Evolutionary conservation across 306 rosid species (phyloP).

Genomic region (Inga laurina): DNA sequence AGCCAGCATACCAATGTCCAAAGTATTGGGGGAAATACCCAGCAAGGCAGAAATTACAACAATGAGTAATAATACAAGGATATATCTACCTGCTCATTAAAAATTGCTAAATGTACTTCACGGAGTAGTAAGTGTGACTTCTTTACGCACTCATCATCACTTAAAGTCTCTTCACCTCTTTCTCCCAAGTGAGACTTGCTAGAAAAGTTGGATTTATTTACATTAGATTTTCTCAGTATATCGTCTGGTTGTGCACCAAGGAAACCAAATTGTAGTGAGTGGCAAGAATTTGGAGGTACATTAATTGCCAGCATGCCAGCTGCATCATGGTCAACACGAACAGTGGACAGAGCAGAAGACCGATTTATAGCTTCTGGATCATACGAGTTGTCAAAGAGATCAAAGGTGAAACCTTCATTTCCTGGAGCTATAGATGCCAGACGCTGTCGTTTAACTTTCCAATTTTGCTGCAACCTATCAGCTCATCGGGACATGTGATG

Average conservation of each 20-base stretch:
- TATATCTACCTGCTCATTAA: slow-evolving; percentile 62
- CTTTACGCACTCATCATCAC: slow-evolving; percentile 68
- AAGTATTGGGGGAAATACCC: slow-evolving; percentile 13
- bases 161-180: slow-evolving; percentile 54
- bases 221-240: slow-evolving; percentile 37
- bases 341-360: slow-evolving; percentile 62
- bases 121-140: slow-evolving; percentile 81
- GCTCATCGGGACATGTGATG: slow-evolving; percentile 42
- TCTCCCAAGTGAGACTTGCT: slow-evolving; percentile 45
- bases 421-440: slow-evolving; percentile 75
- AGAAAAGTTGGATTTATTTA: slow-evolving; percentile 40
- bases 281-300: slow-evolving; percentile 66
- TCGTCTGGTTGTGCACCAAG: slow-evolving; percentile 46
- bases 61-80: slow-evolving; percentile 6
- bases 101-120: slow-evolving; percentile 79
- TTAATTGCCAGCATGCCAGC: slow-evolving; percentile 91
- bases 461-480: slow-evolving; percentile 91
- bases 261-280: slow-evolving; percentile 76
- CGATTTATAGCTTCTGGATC: slow-evolving; percentile 66
- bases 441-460: slow-evolving; percentile 96
- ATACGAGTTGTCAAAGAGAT: slow-evolving; percentile 81
- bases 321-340: slow-evolving; percentile 77
- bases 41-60: neutral
- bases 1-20: slow-evolving; percentile 24
- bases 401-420: slow-evolving; percentile 93